Evolutionary conservation across 306 rosid genomes (phyloP).

Genomic region (Cucurbita moschata): DNA sequence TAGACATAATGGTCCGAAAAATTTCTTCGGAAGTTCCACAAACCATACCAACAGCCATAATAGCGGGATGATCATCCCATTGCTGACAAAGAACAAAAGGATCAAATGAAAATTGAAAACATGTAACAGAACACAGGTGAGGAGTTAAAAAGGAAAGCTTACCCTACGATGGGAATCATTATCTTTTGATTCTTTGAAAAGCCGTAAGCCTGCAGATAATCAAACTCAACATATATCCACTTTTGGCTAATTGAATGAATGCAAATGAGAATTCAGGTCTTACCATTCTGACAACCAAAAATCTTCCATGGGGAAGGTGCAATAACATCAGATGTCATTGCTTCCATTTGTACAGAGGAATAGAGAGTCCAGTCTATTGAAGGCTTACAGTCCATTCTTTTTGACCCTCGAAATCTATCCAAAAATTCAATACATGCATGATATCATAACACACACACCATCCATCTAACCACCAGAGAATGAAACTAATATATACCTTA

Average conservation of each 20-base stretch:
- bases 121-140: conserved; percentile 4
- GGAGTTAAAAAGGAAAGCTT: conserved; percentile 13
- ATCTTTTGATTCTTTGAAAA: conserved; percentile 75
- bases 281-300: conserved; percentile 88
- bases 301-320: conserved; percentile 91
- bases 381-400: conserved; percentile 23
- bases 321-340: conserved; percentile 61
- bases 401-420: conserved; percentile 46
- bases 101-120: conserved; percentile 5
- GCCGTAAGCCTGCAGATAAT: conserved; percentile 52
- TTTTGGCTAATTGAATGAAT: background rate
- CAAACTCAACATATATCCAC: background rate
- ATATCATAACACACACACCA: background rate
- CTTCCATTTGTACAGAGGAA: conserved; percentile 34
- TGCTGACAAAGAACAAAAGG: conserved; percentile 27
- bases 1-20: conserved; percentile 66
- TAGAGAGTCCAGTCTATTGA: conserved; percentile 34
- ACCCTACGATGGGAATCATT: conserved; percentile 53
- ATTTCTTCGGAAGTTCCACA: conserved; percentile 79
- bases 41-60: conserved; percentile 84
- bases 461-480: too few relatives aligned
- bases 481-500: conserved; percentile 25
- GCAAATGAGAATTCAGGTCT: conserved; percentile 13
- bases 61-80: conserved; percentile 77
- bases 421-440: background rate